These are phyloP conservation scores for Paramyrothecium sp. DNA, from an alignment of 2,329 filamentous ascomycete species.

Conservation along the genomic window DNA sequence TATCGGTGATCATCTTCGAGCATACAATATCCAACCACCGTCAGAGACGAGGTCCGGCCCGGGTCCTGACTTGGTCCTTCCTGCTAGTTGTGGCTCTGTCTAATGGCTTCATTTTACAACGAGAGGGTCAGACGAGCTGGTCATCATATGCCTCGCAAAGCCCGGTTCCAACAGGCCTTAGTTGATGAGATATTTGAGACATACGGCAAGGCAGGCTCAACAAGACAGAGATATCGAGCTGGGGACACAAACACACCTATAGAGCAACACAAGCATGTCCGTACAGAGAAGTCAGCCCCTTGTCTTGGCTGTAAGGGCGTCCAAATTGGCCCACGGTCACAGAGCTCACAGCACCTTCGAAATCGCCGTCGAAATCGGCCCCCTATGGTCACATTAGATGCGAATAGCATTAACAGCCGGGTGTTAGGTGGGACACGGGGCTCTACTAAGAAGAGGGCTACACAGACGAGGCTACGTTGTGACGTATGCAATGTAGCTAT, in stretches of 20 bases:
- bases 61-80: neutral
- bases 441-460: no score
- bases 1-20: constrained; percentile 7
- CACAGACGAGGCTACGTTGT: no score
- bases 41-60: neutral
- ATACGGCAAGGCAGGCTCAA: neutral
- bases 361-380: no score
- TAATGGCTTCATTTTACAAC: neutral
- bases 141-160: neutral
- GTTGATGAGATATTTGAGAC: neutral
- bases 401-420: no score
- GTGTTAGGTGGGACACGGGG: no score
- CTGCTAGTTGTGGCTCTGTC: neutral
- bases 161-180: neutral
- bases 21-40: neutral
- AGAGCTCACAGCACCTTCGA: neutral
- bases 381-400: no score
- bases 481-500: no score
- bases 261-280: neutral
- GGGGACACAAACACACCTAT: neutral
- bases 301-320: neutral
- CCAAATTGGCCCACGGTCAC: no score
- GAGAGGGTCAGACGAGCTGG: neutral
- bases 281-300: neutral
- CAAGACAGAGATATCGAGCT: neutral